Evolutionary conservation across 2,329 filamentous ascomycete species (phyloP), one percentile per base, ranked within the genome.

Genomic region (Curvularia lunata): DNA sequence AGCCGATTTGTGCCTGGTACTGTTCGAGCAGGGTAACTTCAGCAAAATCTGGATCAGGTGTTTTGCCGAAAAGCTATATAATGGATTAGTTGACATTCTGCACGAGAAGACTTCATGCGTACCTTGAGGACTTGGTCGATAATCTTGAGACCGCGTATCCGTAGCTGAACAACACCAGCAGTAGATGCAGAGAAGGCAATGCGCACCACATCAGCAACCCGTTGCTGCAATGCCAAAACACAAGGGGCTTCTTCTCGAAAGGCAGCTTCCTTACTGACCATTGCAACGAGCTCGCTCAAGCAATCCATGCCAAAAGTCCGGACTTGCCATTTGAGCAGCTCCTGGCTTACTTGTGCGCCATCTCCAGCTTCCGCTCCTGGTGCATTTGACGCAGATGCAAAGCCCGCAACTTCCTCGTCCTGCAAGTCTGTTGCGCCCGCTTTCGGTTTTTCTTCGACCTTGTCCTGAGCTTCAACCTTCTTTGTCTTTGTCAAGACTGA

Each of bases 161-260:
- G 86, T 57, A 99, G 84, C 70, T 96, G 91, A 23, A 97, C 85
- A 0, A 99, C 93, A 64, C 91, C 91, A 2, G 94, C 94, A 0
- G 95, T 99, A 1, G 94, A 98, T 0, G 95, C 95, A 10, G 95
- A 97, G 77, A 99, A 99, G 0, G 95, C 94, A 84, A 98, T 97
- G 49, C 92, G 88, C 56, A 99, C 92, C 23, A 99, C 91, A 75
- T 99, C 95, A 3, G 91, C 93, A 54, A 99, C 86, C 70, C 87
- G 89, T 59, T 86, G 85, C 75, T 99, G 93, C 25, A 99, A 80
- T 4, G 90, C 91, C 45, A 85, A 78, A 71, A 96, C 90, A 4
- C 92, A 91, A 3, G 85, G 82, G 5, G 92, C 92, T 37, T 92
- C 90, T 32, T 91, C 90, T 59, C 92, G 89, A 28, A 89, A 86